Percentiles rank a stretch among this genome's conserved stretches.
Conservation (phyloP, 257 asterid species). For the Nicotiana otophora region DNA sequence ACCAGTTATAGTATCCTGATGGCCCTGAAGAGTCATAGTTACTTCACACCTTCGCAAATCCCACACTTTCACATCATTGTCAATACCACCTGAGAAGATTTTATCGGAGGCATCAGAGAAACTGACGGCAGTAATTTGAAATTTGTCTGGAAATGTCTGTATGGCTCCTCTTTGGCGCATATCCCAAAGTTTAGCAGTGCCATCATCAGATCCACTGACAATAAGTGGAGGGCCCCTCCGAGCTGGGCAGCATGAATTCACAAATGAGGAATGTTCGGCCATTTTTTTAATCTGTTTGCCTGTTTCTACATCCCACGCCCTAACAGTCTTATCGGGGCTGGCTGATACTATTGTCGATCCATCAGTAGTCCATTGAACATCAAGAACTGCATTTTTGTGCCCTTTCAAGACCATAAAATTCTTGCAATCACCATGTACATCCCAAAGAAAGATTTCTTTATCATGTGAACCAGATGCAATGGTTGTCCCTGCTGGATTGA, state of each 20-base stretch:
- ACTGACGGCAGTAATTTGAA: slow-evolving; percentile 94
- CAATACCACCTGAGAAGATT: slow-evolving; percentile 89
- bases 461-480: slow-evolving; percentile 96
- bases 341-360: slow-evolving; percentile 84
- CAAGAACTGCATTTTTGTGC: slow-evolving; percentile 93
- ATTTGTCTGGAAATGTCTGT: slow-evolving; percentile 93
- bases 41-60: slow-evolving; percentile 86
- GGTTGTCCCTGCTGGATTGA: slow-evolving; percentile 80
- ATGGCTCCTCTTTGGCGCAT: slow-evolving; percentile 96
- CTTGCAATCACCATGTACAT: slow-evolving; percentile 81
- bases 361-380: slow-evolving; percentile 89
- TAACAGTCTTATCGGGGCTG: slow-evolving; percentile 85
- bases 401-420: slow-evolving; percentile 85
- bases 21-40: slow-evolving; percentile 95
- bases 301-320: slow-evolving; percentile 97
- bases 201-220: slow-evolving; percentile 97
- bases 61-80: slow-evolving; percentile 92
- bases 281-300: slow-evolving; percentile 94
- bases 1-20: slow-evolving; percentile 85
- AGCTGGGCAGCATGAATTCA: slow-evolving; percentile 88
- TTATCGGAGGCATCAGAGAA: slow-evolving; percentile 96
- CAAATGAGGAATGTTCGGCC: slow-evolving; percentile 84
- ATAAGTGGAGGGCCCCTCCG: slow-evolving; percentile 95
- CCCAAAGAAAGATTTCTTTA: slow-evolving; percentile 87
- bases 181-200: slow-evolving; percentile 98